phyloP scores from a whole-genome alignment of 352 stramenopile genomes.

The Pythium myriotylum region DNA sequence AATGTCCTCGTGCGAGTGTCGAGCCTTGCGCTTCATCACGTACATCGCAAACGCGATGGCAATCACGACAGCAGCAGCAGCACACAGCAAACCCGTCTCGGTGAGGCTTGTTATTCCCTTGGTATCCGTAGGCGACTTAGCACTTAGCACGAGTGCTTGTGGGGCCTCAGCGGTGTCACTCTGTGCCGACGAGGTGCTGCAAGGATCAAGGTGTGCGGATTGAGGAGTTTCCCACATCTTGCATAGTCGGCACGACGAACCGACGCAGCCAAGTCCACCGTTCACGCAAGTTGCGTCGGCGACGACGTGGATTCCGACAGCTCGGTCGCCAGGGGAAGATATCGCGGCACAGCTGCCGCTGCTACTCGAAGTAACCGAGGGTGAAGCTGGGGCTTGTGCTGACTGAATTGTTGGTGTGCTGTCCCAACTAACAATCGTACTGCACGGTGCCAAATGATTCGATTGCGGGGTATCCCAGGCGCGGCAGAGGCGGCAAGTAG shows the following conservation, averaged over 20 bases:
- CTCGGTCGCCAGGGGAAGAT: slow-evolving; percentile 12
- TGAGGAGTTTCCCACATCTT: slow-evolving; percentile 19
- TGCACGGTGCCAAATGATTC: slow-evolving; percentile 11
- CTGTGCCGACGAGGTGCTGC: no score
- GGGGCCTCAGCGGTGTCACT: no score
- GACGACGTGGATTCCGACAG: slow-evolving; percentile 24
- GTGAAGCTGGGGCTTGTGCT: no score
- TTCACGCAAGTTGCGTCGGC: slow-evolving; percentile 19
- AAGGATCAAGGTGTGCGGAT: background rate
- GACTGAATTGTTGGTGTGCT: no score
- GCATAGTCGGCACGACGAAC: slow-evolving; percentile 42
- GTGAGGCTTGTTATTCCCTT: no score
- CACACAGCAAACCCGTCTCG: no score
- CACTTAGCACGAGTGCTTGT: no score
- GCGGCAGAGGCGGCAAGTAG: slow-evolving; percentile 22
- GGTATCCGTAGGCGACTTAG: no score
- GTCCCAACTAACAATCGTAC: background rate
- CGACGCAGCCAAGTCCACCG: slow-evolving; percentile 29
- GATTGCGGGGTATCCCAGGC: slow-evolving; percentile 14
- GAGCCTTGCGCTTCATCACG: background rate
- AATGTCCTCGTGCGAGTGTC: background rate
- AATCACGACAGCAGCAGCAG: background rate
- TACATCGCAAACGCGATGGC: background rate
- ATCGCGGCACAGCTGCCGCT: background rate
- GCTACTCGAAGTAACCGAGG: background rate